phyloP scores from a whole-genome alignment of 441 rosid species.

The Dalechampia spathulata region DNA sequence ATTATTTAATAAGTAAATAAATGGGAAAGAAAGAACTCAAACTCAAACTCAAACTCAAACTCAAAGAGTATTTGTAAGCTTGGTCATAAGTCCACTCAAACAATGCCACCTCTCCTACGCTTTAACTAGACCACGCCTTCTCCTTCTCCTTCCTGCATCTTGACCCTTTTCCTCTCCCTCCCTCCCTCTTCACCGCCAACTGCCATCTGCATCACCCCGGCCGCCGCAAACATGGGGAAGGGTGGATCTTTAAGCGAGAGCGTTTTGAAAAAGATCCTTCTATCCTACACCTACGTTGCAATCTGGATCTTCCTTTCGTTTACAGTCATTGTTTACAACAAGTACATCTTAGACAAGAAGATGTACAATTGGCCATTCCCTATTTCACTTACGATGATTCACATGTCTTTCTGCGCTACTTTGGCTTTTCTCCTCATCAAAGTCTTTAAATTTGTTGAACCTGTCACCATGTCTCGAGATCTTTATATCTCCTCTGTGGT shows the following conservation, averaged over 20 bases:
- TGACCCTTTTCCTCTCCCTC: not conserved
- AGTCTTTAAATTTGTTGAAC: constrained; percentile 84
- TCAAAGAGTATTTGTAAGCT: no score
- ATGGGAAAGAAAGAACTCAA: no score
- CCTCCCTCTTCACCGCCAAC: not conserved
- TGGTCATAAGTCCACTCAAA: constrained; percentile 4
- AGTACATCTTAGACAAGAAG: constrained; percentile 96
- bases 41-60: no score
- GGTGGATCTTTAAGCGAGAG: constrained; percentile 79
- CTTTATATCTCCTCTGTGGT: constrained; percentile 77
- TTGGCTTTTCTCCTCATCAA: constrained; percentile 82
- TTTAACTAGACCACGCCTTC: not conserved
- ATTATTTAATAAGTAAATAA: no score
- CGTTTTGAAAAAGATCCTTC: constrained; percentile 77
- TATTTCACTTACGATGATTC: constrained; percentile 95
- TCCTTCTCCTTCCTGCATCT: not conserved
- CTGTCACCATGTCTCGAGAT: constrained; percentile 79
- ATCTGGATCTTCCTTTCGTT: constrained; percentile 98
- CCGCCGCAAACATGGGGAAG: constrained; percentile 47
- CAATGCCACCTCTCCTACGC: not conserved
- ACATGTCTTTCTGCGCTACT: constrained; percentile 88
- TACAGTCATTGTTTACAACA: constrained; percentile 98
- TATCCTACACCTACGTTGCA: constrained; percentile 86
- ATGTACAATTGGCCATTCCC: constrained; percentile 98
- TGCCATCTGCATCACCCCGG: not conserved